Conservation (phyloP, 164 flowering plant species). For the Tetracentron sinense region DNA sequence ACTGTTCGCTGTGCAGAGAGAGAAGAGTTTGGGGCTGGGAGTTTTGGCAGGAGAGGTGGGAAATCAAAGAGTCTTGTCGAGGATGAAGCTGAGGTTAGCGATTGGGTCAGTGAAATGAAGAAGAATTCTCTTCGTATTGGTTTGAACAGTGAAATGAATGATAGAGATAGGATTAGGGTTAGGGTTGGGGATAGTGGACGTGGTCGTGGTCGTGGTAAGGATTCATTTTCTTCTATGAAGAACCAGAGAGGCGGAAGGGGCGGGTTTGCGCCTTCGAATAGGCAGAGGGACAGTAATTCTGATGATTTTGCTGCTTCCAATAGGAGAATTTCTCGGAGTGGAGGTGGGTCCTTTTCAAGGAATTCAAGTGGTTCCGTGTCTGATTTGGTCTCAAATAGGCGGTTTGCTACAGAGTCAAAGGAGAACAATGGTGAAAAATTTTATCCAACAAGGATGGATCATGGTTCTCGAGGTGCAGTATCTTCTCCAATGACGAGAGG, state of each 20-base stretch:
- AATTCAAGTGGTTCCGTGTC: background rate
- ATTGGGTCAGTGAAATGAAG: conserved; percentile 61
- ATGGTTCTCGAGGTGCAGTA: conserved; percentile 9
- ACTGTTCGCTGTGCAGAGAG: conserved; percentile 5
- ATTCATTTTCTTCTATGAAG: conserved; percentile 2
- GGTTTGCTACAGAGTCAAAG: background rate
- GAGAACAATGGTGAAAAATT: conserved; percentile 7
- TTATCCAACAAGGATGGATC: conserved; percentile 9
- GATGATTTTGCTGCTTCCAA: conserved; percentile 1
- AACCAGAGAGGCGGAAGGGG: conserved; percentile 3
- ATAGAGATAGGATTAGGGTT: conserved; percentile 22
- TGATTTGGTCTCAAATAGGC: background rate
- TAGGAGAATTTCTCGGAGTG: conserved; percentile 5
- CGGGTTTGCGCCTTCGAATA: background rate
- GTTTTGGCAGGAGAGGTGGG: conserved; percentile 11
- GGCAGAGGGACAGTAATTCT: background rate
- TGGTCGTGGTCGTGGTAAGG: conserved; percentile 3
- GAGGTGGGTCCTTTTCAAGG: background rate
- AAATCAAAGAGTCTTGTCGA: conserved; percentile 58
- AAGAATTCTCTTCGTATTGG: conserved; percentile 30
- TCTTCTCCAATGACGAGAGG: conserved; percentile 17
- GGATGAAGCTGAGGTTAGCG: conserved; percentile 71
- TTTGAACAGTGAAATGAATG: conserved; percentile 21
- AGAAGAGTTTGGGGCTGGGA: conserved; percentile 12
- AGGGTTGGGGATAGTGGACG: conserved; percentile 5